Evolutionary conservation across 164 flowering plant species (phyloP).

Genomic region (Magnolia officinalis): DNA sequence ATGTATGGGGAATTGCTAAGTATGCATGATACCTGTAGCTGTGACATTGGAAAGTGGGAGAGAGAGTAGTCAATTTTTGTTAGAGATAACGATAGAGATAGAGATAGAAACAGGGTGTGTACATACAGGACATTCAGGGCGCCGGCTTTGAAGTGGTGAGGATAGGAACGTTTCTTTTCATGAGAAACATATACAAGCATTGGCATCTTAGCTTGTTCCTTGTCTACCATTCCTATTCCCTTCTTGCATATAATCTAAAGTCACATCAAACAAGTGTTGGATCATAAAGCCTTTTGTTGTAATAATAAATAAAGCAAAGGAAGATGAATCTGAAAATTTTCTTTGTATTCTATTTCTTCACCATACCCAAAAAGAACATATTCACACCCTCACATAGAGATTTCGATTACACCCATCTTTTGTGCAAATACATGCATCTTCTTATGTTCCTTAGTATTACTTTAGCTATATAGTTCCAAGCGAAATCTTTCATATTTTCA

Average conservation of each 20-base stretch:
- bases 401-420: background rate
- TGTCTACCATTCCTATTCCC: background rate
- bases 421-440: background rate
- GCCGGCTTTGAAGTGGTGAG: slow-evolving; percentile 22
- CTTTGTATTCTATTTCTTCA: background rate
- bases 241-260: background rate
- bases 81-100: background rate
- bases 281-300: background rate
- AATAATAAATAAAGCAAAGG: background rate
- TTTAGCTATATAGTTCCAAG: background rate
- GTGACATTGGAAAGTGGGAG: background rate
- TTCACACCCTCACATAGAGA: background rate
- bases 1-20: slow-evolving; percentile 32
- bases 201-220: slow-evolving; percentile 4
- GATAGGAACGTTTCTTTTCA: slow-evolving; percentile 13
- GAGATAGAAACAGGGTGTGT: background rate
- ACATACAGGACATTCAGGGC: slow-evolving; percentile 15
- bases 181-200: slow-evolving; percentile 19
- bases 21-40: slow-evolving; percentile 31
- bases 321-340: background rate
- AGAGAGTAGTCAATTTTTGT: too few species aligned
- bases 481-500: background rate
- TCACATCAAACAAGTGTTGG: background rate
- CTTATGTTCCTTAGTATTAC: background rate
- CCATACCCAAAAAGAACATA: too few species aligned